These are phyloP conservation scores for Annulohypoxylon nitens DNA, from an alignment of 495 filamentous ascomycete genomes.

Conservation along the genomic window DNA sequence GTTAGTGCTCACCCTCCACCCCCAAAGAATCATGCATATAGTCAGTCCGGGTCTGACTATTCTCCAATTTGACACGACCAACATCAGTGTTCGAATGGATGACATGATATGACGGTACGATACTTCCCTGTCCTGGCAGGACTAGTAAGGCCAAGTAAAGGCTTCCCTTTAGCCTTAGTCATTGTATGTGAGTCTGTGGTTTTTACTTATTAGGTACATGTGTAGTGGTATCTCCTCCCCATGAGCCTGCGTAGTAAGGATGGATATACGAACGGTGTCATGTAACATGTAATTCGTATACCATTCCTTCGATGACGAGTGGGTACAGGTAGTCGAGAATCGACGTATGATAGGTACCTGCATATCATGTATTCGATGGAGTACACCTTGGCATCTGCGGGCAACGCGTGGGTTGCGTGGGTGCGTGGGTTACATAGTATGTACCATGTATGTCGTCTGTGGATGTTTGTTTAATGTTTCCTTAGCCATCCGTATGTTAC, in stretches of 20 bases:
- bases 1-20: slow-evolving; percentile 28
- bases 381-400: slow-evolving; percentile 16
- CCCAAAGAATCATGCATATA: slow-evolving; percentile 42
- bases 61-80: slow-evolving; percentile 41
- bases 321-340: slow-evolving; percentile 20
- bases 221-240: too few relatives aligned
- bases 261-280: slow-evolving; percentile 25
- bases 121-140: slow-evolving; percentile 20
- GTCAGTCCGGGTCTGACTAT: slow-evolving; percentile 32
- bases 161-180: slow-evolving; percentile 22
- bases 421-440: slow-evolving; percentile 13
- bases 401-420: slow-evolving; percentile 13
- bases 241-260: slow-evolving; percentile 14
- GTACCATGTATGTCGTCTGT: too few relatives aligned
- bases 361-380: slow-evolving; percentile 17
- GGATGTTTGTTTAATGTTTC: slow-evolving; percentile 33
- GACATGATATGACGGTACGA: slow-evolving; percentile 41
- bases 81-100: slow-evolving; percentile 31
- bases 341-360: slow-evolving; percentile 20
- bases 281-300: slow-evolving; percentile 26
- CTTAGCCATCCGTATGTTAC: slow-evolving; percentile 2
- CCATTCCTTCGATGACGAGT: slow-evolving; percentile 10
- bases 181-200: slow-evolving; percentile 10
- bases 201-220: too few relatives aligned
- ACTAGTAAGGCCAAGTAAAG: slow-evolving; percentile 24